A percentile compares a stretch with the other conserved stretches of the same genome.
Evolutionary conservation across 2,329 filamentous ascomycete species (phyloP).

Genomic region (Paecilomyces sp.): DNA sequence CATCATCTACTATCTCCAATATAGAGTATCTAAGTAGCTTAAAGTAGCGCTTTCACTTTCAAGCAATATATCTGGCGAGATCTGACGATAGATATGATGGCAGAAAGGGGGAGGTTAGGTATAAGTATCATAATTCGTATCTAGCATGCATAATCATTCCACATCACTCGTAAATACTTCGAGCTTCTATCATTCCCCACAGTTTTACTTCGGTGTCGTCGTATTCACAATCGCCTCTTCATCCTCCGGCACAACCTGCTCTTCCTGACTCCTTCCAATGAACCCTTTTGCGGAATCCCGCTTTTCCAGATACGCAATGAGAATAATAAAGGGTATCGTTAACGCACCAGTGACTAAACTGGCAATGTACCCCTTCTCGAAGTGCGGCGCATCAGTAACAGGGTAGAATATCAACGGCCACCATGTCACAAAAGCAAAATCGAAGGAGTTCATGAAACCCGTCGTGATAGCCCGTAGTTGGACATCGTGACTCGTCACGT

Average conservation of each 20-base stretch:
- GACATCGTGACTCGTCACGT: constrained; percentile 27
- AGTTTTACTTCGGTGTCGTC: neutral
- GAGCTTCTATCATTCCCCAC: neutral
- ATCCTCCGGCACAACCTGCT: neutral
- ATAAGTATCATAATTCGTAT: neutral
- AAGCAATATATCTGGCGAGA: no score
- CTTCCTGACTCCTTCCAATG: constrained; percentile 12
- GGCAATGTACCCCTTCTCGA: constrained; percentile 32
- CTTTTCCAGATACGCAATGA: constrained; percentile 33
- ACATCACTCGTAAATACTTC: neutral
- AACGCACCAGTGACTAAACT: constrained; percentile 32
- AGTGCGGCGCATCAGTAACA: constrained; percentile 34
- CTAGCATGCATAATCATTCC: neutral
- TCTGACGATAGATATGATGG: no score
- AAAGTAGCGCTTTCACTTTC: no score
- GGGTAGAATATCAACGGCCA: constrained; percentile 37
- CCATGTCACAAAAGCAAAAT: constrained; percentile 38
- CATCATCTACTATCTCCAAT: no score
- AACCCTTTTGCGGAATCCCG: constrained; percentile 15
- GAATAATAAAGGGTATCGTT: constrained; percentile 28
- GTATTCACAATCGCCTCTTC: neutral
- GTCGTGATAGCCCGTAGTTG: constrained; percentile 40
- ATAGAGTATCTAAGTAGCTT: no score
- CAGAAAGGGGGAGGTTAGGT: no score
- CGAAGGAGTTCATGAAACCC: constrained; percentile 39